These are phyloP conservation scores for Jacaranda copaia DNA, from an alignment of 257 asterid genomes.

Conservation along the genomic window DNA sequence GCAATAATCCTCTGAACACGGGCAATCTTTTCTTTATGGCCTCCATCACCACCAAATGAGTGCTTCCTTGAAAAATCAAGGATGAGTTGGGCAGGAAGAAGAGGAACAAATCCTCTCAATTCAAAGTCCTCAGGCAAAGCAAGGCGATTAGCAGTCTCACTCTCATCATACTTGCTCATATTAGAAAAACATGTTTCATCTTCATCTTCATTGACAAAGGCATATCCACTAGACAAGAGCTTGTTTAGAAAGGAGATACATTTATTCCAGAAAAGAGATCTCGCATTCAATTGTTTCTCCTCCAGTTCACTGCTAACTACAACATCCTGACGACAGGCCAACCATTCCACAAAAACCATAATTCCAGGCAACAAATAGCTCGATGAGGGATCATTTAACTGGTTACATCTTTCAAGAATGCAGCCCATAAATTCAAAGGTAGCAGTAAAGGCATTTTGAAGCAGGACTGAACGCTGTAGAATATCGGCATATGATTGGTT, in stretches of 20 bases:
- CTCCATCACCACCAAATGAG: constrained; percentile 64
- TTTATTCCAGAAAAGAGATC: constrained; percentile 77
- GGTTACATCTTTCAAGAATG: constrained; percentile 77
- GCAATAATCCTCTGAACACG: constrained; percentile 86
- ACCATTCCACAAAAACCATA: constrained; percentile 92
- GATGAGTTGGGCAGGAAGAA: constrained; percentile 83
- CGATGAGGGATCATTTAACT: constrained; percentile 73
- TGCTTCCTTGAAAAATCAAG: constrained; percentile 89
- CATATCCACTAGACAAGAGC: constrained; percentile 68
- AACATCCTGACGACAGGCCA: constrained; percentile 83
- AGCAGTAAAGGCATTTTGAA: constrained; percentile 84
- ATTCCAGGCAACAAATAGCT: constrained; percentile 90
- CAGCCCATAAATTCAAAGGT: constrained; percentile 83
- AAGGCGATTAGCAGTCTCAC: constrained; percentile 78
- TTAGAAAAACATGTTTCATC: constrained; percentile 84
- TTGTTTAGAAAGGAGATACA: constrained; percentile 72
- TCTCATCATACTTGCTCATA: constrained; percentile 87
- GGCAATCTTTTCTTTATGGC: constrained; percentile 63
- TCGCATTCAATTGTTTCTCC: constrained; percentile 75
- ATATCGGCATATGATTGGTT: constrained; percentile 92
- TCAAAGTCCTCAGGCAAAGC: constrained; percentile 96
- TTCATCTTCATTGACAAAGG: constrained; percentile 62
- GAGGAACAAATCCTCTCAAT: constrained; percentile 89
- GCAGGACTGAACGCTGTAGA: constrained; percentile 86
- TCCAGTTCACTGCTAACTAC: constrained; percentile 75